Percentiles rank a stretch among this genome's conserved stretches.
Evolutionary conservation across 2,329 filamentous ascomycete species (phyloP).

Genomic region (Pseudogymnoascus sp.): DNA sequence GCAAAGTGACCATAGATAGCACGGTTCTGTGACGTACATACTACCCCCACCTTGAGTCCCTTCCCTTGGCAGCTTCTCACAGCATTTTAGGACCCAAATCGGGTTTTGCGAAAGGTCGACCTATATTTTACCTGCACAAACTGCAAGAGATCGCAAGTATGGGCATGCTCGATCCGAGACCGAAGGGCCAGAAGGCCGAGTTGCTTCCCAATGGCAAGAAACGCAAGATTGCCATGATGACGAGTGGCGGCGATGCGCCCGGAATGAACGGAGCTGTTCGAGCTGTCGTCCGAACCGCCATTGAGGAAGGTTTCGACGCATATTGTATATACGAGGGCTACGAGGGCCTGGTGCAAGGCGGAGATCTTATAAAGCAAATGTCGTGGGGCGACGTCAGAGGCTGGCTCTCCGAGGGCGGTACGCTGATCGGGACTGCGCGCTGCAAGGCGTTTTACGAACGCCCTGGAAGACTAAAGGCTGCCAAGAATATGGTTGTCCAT

Average conservation of each 20-base stretch:
- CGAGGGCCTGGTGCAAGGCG: conserved; percentile 85
- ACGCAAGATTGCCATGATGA: conserved; percentile 57
- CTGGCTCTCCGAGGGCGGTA: conserved; percentile 89
- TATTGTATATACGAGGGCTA: conserved; percentile 90
- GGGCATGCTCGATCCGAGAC: neutral
- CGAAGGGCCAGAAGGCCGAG: neutral
- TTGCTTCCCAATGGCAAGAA: conserved; percentile 20
- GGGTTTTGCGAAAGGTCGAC: neutral
- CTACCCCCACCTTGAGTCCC: neutral
- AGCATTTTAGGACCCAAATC: neutral
- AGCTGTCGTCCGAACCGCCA: conserved; percentile 79
- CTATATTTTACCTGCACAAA: neutral
- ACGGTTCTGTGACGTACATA: conserved; percentile 4
- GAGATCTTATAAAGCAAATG: conserved; percentile 80
- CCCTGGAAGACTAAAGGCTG: conserved; percentile 70
- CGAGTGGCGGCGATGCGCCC: conserved; percentile 65
- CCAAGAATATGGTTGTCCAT: conserved; percentile 87
- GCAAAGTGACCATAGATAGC: neutral
- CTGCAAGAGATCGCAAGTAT: neutral
- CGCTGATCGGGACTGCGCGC: conserved; percentile 88
- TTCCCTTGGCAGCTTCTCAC: conserved; percentile 1
- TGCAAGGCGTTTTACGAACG: conserved; percentile 91
- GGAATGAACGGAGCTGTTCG: conserved; percentile 69
- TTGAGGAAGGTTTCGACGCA: conserved; percentile 72
- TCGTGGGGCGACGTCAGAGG: conserved; percentile 90